Evolutionary conservation across 2,329 filamentous ascomycete species (phyloP), one percentile per base, ranked within the genome.

Genomic region (Pezicula rhizophila): DNA sequence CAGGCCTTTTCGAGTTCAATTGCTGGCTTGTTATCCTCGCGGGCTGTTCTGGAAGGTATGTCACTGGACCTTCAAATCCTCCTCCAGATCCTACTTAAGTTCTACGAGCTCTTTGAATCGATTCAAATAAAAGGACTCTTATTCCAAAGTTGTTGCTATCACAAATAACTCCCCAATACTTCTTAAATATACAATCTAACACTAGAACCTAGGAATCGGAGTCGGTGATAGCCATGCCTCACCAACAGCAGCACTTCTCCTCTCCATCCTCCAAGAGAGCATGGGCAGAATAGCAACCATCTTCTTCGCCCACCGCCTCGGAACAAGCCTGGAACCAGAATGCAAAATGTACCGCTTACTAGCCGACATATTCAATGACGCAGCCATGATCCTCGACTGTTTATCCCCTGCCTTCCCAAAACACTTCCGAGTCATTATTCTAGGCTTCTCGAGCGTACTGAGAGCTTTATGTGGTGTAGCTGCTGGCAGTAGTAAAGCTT

Each of bases 401-500:
- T 63, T 87, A 5, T 85, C 80, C 2, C 84, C 84, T 0, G 75
- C 73, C 12, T 74, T 87, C 42, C 80, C 83, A 0, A 78, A 78
- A 47, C 63, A 73, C 0, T 61, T 72, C 2, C 70, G 83, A 7
- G 78, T 87, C 1, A 57, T 70, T 4, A 60, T 86, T 2, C 69
- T 87, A 45, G 80, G 80, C 57, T 66, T 76, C 20, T 78, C 77
- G 20, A 84, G 82, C 52, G 72, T 84, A 8, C 67, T 87, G 47
- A 69, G 83, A 37, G 77, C 81, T 0, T 70, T 96, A 0, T 97
- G 93, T 63, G 93, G 92, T 23, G 90, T 97, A 5, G 88, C 92
- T 0, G 92, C 89, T 1, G 89, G 87, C 11, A 90, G 89, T 47
- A 87, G 88, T 54, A 97, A 97, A 68, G 92, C 92, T 2, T 91